Conservation (phyloP, 345 rosid species). For the Gossypium rotundifolium region DNA sequence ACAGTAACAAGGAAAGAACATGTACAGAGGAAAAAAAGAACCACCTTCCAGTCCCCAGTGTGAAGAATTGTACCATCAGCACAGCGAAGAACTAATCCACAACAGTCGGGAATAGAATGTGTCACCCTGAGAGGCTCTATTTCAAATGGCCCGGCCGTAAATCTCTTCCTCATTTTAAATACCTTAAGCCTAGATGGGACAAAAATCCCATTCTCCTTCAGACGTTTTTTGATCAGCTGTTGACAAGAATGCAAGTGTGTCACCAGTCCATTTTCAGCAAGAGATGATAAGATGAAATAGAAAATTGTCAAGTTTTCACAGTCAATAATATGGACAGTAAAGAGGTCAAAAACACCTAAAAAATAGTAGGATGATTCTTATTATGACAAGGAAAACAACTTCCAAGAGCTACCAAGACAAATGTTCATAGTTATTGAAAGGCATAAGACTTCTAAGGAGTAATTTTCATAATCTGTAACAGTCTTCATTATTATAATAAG, state of each 20-base stretch:
- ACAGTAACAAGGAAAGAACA: constrained; percentile 7
- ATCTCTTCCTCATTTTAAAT: constrained; percentile 61
- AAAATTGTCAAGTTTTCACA: neutral
- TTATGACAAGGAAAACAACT: constrained; percentile 3
- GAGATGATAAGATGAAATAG: neutral
- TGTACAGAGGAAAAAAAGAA: constrained; percentile 1
- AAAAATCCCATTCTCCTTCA: constrained; percentile 93
- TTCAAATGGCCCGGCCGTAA: constrained; percentile 95
- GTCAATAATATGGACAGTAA: neutral
- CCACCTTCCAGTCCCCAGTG: constrained; percentile 99
- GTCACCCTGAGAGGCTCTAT: constrained; percentile 93
- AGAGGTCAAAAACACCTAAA: neutral
- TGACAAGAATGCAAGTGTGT: constrained; percentile 12
- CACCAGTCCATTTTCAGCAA: neutral
- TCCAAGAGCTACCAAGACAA: neutral
- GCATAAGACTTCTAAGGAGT: constrained; percentile 1
- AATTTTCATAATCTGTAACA: neutral
- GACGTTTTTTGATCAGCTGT: constrained; percentile 88
- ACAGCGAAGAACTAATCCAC: constrained; percentile 92
- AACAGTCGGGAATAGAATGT: constrained; percentile 98
- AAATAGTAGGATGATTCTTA: neutral
- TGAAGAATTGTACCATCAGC: constrained; percentile 97
- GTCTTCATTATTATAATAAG: neutral
- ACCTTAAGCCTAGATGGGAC: constrained; percentile 85
- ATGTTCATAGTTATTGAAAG: neutral